These are phyloP conservation scores for Tetrapisispora arboricola DNA, from an alignment of 805 yeast species.

Conservation along the genomic window DNA sequence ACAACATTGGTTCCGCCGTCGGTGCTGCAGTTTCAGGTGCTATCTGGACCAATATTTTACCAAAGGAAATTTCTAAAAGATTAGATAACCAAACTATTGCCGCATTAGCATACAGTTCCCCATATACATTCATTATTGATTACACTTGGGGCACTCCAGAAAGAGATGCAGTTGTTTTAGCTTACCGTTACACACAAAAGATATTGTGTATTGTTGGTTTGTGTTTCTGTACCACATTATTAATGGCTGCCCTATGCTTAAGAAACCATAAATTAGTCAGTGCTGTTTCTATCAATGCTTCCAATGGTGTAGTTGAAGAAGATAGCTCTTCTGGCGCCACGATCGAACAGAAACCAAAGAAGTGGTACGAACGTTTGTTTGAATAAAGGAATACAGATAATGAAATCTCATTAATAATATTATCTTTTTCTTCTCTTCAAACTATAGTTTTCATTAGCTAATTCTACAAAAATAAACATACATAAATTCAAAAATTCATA, in stretches of 20 bases:
- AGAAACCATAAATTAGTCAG: slow-evolving; percentile 40
- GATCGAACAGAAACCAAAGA: neutral
- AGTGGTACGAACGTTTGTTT: slow-evolving; percentile 1
- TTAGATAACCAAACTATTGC: slow-evolving; percentile 28
- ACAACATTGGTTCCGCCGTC: slow-evolving; percentile 53
- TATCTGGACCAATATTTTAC: slow-evolving; percentile 54
- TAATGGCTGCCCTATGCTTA: slow-evolving; percentile 38
- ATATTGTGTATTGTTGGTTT: slow-evolving; percentile 45
- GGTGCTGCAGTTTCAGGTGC: slow-evolving; percentile 62
- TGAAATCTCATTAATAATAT: too few species aligned
- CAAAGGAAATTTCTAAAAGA: slow-evolving; percentile 32
- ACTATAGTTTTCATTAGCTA: too few species aligned
- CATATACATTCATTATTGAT: slow-evolving; percentile 36
- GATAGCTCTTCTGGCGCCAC: neutral
- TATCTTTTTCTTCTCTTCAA: too few species aligned
- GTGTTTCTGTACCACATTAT: slow-evolving; percentile 44
- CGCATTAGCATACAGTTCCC: slow-evolving; percentile 38
- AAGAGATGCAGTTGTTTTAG: slow-evolving; percentile 41
- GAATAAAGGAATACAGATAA: neutral
- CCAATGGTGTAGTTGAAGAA: neutral
- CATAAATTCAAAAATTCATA: too few species aligned
- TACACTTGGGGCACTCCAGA: slow-evolving; percentile 52
- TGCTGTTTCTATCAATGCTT: slow-evolving; percentile 10
- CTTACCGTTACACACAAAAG: slow-evolving; percentile 48
- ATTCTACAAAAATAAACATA: too few species aligned